Conservation (phyloP, 1,284 basidiomycete genomes). For the Boletus smithii region DNA sequence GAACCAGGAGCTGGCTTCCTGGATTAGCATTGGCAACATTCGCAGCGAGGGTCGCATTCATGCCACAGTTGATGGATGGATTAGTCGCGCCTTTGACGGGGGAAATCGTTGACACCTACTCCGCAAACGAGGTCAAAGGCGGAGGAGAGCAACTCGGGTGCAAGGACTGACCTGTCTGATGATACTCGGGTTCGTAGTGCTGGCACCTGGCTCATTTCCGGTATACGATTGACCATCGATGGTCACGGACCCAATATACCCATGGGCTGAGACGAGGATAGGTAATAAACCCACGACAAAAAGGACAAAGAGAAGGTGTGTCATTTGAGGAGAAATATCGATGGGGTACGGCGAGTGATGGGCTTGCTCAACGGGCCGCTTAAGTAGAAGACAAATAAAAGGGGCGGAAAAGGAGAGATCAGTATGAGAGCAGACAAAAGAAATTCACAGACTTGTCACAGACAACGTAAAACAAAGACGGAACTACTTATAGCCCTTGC, state of each 20-base stretch:
- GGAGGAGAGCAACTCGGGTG: not conserved
- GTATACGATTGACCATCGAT: slow-evolving; percentile 35
- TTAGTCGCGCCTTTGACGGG: slow-evolving; percentile 44
- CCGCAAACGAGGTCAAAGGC: not conserved
- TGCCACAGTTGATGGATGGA: slow-evolving; percentile 41
- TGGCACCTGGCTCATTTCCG: slow-evolving; percentile 33
- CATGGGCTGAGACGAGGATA: slow-evolving; percentile 31
- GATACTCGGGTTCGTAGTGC: slow-evolving; percentile 25
- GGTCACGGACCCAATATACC: slow-evolving; percentile 29
- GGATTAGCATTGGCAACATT: slow-evolving; percentile 39
- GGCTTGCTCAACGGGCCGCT: slow-evolving; percentile 24
- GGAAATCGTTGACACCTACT: slow-evolving; percentile 31
- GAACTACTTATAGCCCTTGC: slow-evolving; percentile 13
- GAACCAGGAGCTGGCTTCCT: slow-evolving; percentile 36
- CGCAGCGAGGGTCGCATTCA: slow-evolving; percentile 37
- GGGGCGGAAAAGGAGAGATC: not conserved
- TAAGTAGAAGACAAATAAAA: slow-evolving; percentile 14
- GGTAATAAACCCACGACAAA: slow-evolving; percentile 17
- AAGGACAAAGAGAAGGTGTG: slow-evolving; percentile 11
- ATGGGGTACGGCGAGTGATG: not conserved
- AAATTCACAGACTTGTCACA: not conserved
- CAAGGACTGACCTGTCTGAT: slow-evolving; percentile 33
- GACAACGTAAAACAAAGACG: slow-evolving; percentile 1
- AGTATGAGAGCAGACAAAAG: not conserved
- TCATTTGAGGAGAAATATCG: slow-evolving; percentile 13